A percentile compares a stretch with the other conserved stretches of the same genome.
Evolutionary conservation across 73 alveolate species (phyloP).

Genomic region (Paramecium octaurelia): DNA sequence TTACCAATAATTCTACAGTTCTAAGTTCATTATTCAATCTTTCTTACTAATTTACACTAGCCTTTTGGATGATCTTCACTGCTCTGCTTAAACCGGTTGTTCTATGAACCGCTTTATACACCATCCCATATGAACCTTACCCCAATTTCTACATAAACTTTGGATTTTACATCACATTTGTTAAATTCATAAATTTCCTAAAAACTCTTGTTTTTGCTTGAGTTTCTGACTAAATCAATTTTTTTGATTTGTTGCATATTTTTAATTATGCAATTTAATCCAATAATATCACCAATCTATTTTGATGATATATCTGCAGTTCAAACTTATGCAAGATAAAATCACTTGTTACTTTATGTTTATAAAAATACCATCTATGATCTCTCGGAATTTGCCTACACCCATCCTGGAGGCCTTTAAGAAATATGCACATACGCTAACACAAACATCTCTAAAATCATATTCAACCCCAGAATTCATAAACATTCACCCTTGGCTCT

Average conservation of each 20-base stretch:
- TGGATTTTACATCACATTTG: not conserved
- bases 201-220: not conserved
- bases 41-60: not conserved
- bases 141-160: not conserved
- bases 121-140: constrained; percentile 16
- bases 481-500: not conserved
- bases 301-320: not conserved
- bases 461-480: not conserved
- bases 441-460: not conserved
- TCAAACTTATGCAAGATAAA: not conserved
- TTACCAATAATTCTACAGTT: constrained; percentile 22
- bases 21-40: not conserved
- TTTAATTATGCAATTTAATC: not conserved
- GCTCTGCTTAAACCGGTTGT: not conserved
- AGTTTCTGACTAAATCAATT: not conserved
- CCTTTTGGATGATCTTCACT: not conserved
- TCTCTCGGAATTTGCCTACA: not conserved
- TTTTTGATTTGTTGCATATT: constrained; percentile 20
- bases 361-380: not conserved
- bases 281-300: not conserved
- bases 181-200: not conserved
- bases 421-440: not conserved
- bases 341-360: constrained; percentile 10
- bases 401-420: constrained; percentile 16
- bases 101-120: constrained; percentile 2